phyloP scores from a whole-genome alignment of 306 rosid genomes.

The Neltuma alba region DNA sequence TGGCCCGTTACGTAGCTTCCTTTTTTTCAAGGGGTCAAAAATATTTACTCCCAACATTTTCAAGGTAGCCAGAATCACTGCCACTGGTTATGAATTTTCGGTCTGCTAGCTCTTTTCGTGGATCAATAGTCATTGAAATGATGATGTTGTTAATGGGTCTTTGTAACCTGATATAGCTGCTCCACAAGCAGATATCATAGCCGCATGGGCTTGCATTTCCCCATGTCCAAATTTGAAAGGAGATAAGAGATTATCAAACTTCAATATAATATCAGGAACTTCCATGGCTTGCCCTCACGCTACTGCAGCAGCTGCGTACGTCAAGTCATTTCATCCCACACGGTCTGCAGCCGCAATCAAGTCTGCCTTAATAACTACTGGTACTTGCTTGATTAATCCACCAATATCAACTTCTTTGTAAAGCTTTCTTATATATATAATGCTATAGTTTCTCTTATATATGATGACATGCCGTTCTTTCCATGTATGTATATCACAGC shows the following conservation, averaged over 20 bases:
- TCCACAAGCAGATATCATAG: conserved; percentile 41
- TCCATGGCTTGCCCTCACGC: conserved; percentile 58
- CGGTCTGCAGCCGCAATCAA: conserved; percentile 52
- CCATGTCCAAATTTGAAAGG: background rate
- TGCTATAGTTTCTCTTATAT: too few species aligned
- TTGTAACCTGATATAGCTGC: conserved; percentile 45
- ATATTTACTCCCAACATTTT: conserved; percentile 42
- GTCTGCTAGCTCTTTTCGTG: too few species aligned
- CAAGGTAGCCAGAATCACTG: too few species aligned
- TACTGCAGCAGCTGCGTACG: conserved; percentile 39
- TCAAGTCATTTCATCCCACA: conserved; percentile 45
- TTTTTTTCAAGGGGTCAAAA: conserved; percentile 56
- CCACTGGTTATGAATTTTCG: too few species aligned
- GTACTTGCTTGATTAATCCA: background rate
- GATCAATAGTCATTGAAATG: too few species aligned
- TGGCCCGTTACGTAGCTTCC: conserved; percentile 37
- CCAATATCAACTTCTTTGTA: too few species aligned
- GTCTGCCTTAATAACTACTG: conserved; percentile 44
- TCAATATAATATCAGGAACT: conserved; percentile 35
- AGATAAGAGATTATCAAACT: conserved; percentile 7
- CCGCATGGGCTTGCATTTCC: conserved; percentile 35
- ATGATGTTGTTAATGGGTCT: background rate
- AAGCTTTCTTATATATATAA: too few species aligned
- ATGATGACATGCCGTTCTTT: too few species aligned
- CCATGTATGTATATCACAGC: conserved; percentile 19